Percentiles rank a stretch among this genome's conserved stretches.
Conservation (phyloP, 805 yeast species). For the Saccharomycopsis selenospora region DNA sequence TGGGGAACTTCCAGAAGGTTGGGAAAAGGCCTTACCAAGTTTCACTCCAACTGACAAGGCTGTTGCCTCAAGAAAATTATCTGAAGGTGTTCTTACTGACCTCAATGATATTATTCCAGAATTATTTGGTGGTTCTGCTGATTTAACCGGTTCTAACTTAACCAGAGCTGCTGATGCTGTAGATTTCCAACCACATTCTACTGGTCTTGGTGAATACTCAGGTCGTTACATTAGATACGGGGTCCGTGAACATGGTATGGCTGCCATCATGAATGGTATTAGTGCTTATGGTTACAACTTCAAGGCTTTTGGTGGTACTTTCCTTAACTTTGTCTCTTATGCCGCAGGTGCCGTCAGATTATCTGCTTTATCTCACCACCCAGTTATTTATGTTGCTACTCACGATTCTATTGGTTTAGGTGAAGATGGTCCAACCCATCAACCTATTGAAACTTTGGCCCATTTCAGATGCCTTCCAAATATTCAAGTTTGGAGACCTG, state of each 20-base stretch:
- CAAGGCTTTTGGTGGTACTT: constrained; percentile 94
- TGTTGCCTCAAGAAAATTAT: constrained; percentile 89
- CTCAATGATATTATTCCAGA: constrained; percentile 70
- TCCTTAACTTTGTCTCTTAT: constrained; percentile 84
- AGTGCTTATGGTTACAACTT: constrained; percentile 79
- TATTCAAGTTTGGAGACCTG: constrained; percentile 84
- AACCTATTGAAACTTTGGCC: constrained; percentile 83
- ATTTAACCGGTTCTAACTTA: constrained; percentile 93
- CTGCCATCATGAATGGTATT: constrained; percentile 96
- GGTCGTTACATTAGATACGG: constrained; percentile 97
- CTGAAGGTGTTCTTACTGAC: constrained; percentile 67
- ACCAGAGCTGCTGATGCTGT: constrained; percentile 78
- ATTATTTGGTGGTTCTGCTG: constrained; percentile 96
- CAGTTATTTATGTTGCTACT: constrained; percentile 81
- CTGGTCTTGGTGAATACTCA: constrained; percentile 74
- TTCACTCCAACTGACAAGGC: constrained; percentile 75
- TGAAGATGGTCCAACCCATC: constrained; percentile 93
- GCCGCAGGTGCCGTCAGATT: constrained; percentile 86
- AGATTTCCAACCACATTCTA: constrained; percentile 86
- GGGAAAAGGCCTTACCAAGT: constrained; percentile 72
- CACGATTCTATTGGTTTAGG: constrained; percentile 89
- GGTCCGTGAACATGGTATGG: constrained; percentile 99
- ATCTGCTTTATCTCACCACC: constrained; percentile 76
- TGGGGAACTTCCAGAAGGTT: constrained; percentile 72
- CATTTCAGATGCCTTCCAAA: constrained; percentile 83